A percentile compares a stretch with the other conserved stretches of the same genome.
These are phyloP conservation scores for Auricularia sp. DNA, from an alignment of 768 basidiomycete genomes.

Conservation along the genomic window DNA sequence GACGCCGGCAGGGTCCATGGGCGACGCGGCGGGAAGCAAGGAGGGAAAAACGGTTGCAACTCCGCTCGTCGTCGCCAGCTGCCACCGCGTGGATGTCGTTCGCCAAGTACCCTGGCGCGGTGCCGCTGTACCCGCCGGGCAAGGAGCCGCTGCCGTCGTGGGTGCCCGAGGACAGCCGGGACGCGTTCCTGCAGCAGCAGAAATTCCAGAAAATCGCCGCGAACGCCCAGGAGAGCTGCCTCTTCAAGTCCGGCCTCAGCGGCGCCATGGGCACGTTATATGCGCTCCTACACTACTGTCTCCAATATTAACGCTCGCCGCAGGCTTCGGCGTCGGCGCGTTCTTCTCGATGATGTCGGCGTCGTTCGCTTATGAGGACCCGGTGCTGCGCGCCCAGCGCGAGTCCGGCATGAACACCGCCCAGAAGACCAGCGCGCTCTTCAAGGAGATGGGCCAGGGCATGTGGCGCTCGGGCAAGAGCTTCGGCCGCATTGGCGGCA, in stretches of 20 bases:
- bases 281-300: not conserved
- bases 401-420: constrained; percentile 31
- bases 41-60: not conserved
- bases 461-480: constrained; percentile 88
- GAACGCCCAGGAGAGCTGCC: constrained; percentile 73
- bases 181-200: constrained; percentile 52
- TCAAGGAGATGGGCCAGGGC: constrained; percentile 88
- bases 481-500: constrained; percentile 86
- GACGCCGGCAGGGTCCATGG: not conserved
- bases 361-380: constrained; percentile 93
- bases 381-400: constrained; percentile 54
- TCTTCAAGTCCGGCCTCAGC: constrained; percentile 68
- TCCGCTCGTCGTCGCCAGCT: not conserved
- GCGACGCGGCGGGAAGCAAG: not conserved
- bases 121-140: constrained; percentile 71
- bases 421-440: constrained; percentile 75
- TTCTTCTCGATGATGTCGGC: constrained; percentile 96
- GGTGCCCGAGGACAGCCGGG: constrained; percentile 68
- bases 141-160: constrained; percentile 84
- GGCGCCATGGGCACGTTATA: constrained; percentile 65
- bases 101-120: not conserved
- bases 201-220: constrained; percentile 66
- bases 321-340: constrained; percentile 86
- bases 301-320: constrained; percentile 2
- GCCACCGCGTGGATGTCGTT: not conserved